Percentiles rank a stretch among this genome's conserved stretches.
phyloP scores from a whole-genome alignment of 139 green algal species.

The Protoeuglena noctilucae region DNA sequence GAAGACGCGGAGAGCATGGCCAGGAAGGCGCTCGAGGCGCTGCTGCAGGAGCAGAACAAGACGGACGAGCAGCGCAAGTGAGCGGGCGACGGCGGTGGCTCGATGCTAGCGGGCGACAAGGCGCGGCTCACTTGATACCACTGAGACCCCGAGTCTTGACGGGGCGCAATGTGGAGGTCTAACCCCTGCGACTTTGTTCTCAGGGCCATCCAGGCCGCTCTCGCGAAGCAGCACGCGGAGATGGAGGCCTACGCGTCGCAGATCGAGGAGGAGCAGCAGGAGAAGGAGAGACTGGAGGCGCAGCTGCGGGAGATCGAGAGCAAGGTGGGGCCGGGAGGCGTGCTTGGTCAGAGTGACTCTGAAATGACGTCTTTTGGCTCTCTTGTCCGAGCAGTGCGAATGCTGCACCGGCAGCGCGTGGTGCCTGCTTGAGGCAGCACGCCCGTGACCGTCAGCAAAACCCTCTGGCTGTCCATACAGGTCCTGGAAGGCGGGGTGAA shows the following conservation, averaged over 20 bases:
- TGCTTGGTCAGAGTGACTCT: not conserved
- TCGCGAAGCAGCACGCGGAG: slow-evolving; percentile 7
- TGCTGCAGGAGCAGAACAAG: slow-evolving; percentile 31
- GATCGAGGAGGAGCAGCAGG: slow-evolving; percentile 1
- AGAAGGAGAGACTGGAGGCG: not conserved
- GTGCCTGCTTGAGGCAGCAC: not conserved
- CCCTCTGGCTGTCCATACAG: not conserved
- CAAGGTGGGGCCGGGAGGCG: slow-evolving; percentile 32
- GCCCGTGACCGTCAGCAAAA: no score
- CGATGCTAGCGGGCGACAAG: slow-evolving; percentile 16
- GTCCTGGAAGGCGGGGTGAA: not conserved
- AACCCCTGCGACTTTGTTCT: not conserved
- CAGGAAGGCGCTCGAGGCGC: slow-evolving; percentile 16
- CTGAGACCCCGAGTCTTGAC: no score
- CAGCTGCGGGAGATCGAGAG: slow-evolving; percentile 14
- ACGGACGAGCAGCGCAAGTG: no score
- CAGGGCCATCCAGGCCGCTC: not conserved
- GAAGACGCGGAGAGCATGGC: slow-evolving; percentile 20
- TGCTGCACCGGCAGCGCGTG: not conserved
- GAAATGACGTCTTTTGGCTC: not conserved
- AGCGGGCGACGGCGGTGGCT: slow-evolving; percentile 11
- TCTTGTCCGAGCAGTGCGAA: not conserved
- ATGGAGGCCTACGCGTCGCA: slow-evolving; percentile 3
- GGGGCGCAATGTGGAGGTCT: no score
- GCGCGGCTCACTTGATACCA: no score